Base-by-base conservation (phyloP, 148 eudicot genomes). In the Spergularia marina region DNA sequence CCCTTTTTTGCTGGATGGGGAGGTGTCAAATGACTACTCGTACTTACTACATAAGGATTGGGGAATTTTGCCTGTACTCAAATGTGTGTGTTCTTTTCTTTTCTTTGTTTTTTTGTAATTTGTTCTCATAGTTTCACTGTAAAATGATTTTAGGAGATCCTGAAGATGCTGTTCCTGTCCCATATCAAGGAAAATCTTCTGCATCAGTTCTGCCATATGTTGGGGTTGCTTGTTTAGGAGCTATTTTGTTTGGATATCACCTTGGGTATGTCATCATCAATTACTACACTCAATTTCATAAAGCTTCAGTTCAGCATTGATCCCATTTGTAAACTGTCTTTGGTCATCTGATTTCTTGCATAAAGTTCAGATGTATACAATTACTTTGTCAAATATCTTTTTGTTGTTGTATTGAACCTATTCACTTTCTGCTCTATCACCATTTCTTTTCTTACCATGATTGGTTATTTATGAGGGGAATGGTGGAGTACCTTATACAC, bases 191-290 rank as follows among this genome's bases (percentile, higher is more conserved):
- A 64, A 92, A 90, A 83, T 84, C 97, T 79, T 86, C 97, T 68
- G 91, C 86, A 34, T 70, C 91, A 62, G 98, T 95, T 78, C 72
- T 90, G 80, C 97, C 96, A 12, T 95, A 90, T 87, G 98, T 95
- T 72, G 98, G 91, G 72, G 94, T 95, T 79, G 98, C 98, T 78
- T 92, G 97, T 85, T 75, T 95, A 86, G 98, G 97, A 81, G 97
- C 98, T 59, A 87, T 95, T 80, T 85, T 95, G 77, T 95, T 95
- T 87, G 98, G 98, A 66, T 95, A 95, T 89, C 98, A 95, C 86
- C 89, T 95, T 61, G 98, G 98, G 98, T 95, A 90, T 64, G 88
- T 79, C 55, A 20, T 23, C 44, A 18, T 63, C 51, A 39, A 14
- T 70, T 23, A 6, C 4, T 23, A 62, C 39, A 12, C 49, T 64